Percentiles rank a stretch among this genome's conserved stretches.
Conservation (phyloP, 2,329 filamentous ascomycete species). For the Lecanicillium sp. region DNA sequence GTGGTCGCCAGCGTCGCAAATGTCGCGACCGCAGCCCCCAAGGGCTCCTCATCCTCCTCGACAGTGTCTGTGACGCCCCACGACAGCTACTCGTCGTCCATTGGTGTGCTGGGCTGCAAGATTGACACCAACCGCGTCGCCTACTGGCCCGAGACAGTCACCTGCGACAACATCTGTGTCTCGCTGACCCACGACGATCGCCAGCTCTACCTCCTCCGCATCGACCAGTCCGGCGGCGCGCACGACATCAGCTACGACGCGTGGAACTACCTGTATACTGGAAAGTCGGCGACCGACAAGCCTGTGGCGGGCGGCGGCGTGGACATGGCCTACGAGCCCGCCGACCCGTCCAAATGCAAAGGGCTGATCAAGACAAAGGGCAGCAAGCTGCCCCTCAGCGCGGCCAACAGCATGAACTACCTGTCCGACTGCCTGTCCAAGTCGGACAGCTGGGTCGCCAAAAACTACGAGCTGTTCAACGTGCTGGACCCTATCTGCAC, state of each 20-base stretch:
- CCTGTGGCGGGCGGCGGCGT: slow-evolving; percentile 40
- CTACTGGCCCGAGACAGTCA: slow-evolving; percentile 39
- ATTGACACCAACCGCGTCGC: slow-evolving; percentile 44
- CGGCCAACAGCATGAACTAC: slow-evolving; percentile 46
- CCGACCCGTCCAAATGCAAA: slow-evolving; percentile 36
- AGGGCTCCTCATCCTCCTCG: too few species aligned
- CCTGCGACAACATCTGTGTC: slow-evolving; percentile 38
- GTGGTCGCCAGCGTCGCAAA: background rate
- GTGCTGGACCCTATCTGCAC: slow-evolving; percentile 41
- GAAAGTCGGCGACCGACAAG: slow-evolving; percentile 34
- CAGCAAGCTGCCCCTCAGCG: slow-evolving; percentile 33
- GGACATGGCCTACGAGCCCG: slow-evolving; percentile 37
- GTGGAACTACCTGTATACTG: slow-evolving; percentile 43
- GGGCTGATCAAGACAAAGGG: slow-evolving; percentile 37
- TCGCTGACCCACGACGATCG: slow-evolving; percentile 19
- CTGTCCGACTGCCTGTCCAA: slow-evolving; percentile 35
- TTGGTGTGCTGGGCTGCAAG: slow-evolving; percentile 44
- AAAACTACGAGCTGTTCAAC: slow-evolving; percentile 43
- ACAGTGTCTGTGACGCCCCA: slow-evolving; percentile 34
- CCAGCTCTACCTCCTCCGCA: slow-evolving; percentile 16
- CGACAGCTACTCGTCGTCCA: slow-evolving; percentile 38
- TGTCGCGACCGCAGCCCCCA: slow-evolving; percentile 4
- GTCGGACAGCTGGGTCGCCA: slow-evolving; percentile 35
- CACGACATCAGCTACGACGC: slow-evolving; percentile 45
- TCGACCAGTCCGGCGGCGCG: slow-evolving; percentile 27